A percentile compares a stretch with the other conserved stretches of the same genome.
Conservation (phyloP, 1,139 yeast species). For the Blastobotrys raffinosifermentans region DNA sequence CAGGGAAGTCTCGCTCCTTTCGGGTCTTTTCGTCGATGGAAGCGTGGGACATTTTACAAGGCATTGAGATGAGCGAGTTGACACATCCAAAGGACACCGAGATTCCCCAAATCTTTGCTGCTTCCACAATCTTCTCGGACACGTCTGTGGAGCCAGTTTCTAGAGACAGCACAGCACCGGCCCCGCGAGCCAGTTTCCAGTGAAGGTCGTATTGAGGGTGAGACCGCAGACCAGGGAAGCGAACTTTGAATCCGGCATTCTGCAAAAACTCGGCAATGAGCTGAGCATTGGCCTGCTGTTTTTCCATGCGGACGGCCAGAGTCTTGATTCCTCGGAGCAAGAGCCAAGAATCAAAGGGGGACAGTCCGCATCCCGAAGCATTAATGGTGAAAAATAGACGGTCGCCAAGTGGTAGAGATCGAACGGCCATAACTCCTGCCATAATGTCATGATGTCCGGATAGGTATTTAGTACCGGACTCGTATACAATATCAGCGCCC, state of each 20-base stretch:
- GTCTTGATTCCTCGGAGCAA: constrained; percentile 83
- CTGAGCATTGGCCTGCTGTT: constrained; percentile 77
- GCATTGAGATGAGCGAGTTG: constrained; percentile 84
- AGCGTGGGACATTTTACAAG: constrained; percentile 96
- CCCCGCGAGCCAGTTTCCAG: constrained; percentile 69
- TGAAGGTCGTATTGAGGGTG: constrained; percentile 83
- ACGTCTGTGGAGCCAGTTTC: constrained; percentile 72
- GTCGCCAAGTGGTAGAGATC: constrained; percentile 58
- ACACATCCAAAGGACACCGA: constrained; percentile 95
- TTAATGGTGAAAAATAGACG: constrained; percentile 70
- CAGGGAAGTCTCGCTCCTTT: constrained; percentile 84
- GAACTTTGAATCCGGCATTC: constrained; percentile 52
- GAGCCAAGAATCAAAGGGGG: constrained; percentile 91
- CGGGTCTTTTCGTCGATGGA: constrained; percentile 84
- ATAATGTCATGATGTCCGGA: constrained; percentile 94
- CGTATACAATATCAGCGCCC: constrained; percentile 88
- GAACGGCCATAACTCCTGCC: constrained; percentile 86
- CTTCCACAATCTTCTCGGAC: constrained; percentile 70
- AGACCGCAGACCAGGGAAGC: constrained; percentile 76
- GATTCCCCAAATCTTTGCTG: constrained; percentile 72
- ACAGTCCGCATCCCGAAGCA: constrained; percentile 84
- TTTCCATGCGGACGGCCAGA: constrained; percentile 73
- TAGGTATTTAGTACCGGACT: constrained; percentile 84
- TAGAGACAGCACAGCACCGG: constrained; percentile 84
- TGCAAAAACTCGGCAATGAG: constrained; percentile 70